Base-by-base conservation (phyloP, 192 early-diverging fungal species). In the Backusella westeae region DNA sequence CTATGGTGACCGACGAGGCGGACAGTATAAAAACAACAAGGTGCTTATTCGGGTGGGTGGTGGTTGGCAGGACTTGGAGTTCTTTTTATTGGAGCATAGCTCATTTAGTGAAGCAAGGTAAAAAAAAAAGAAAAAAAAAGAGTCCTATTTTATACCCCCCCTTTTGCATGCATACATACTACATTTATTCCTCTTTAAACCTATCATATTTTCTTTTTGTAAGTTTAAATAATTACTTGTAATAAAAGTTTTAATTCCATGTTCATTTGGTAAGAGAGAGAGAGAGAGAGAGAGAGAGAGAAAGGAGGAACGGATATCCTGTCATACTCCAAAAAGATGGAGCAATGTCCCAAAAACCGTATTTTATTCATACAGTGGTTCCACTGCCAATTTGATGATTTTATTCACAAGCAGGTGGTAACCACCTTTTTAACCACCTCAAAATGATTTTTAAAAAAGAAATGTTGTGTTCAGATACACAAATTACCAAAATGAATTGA, bases 61-160 rank as follows among this genome's bases (percentile, higher is more conserved):
- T 10, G 88, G 89, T 32, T 90, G 87, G 86, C 84, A 89, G 34
- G 89, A 90, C 74, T 59, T 90, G 42, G 89, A 90, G 49, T 86
- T 89, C 68, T 90, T 90, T 77, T 83, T 90, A 75, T 68, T 90
- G n/a, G 88, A 90, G 39, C 87, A 89, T 73, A 71, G 69, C 42
- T 71, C 69, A 4, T 46, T 71, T 29, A 71, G 65, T 42, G 35
- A 78, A 73, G 23, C 56, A 59, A 59, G 56, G 23, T 59, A 59
- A 29, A 26, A 21, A 9, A 56, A 7, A 56, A 21, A 56, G 26
- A 12, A 29, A 63, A 59, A 59, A 59, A 10, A 59, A 21, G 29
- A 32, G 29, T 3, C 23, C 56, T 59, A 6, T 26, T 59, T 23
- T 59, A 59, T 59, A 59, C 56, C 56, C 56, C 12, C 0, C 14